These are phyloP conservation scores for Brassica juncea DNA, from an alignment of 345 rosid genomes.

Conservation along the genomic window DNA sequence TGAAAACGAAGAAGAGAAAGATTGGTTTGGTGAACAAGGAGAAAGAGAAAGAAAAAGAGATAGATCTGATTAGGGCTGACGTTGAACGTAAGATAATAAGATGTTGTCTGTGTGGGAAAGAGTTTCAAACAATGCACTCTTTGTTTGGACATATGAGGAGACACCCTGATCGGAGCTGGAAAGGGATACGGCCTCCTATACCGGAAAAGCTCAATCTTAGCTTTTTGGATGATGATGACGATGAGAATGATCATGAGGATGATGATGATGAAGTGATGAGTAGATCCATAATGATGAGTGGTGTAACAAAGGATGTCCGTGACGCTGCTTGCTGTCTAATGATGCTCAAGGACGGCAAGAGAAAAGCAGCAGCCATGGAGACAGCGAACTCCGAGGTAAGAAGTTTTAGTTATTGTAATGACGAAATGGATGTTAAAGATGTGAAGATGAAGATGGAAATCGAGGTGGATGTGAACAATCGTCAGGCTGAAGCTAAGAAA, in stretches of 20 bases:
- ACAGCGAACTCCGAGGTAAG: constrained; percentile 21
- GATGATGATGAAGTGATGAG: constrained; percentile 25
- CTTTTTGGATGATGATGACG: constrained; percentile 6
- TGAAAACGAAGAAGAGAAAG: constrained; percentile 26
- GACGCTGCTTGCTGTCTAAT: constrained; percentile 31
- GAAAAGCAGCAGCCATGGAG: not conserved
- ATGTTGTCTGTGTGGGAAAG: constrained; percentile 48
- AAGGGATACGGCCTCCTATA: constrained; percentile 56
- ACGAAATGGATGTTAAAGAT: constrained; percentile 7
- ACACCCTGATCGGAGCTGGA: constrained; percentile 72
- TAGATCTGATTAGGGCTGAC: constrained; percentile 37
- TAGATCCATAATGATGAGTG: constrained; percentile 16
- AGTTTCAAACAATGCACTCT: constrained; percentile 46
- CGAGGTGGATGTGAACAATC: not conserved
- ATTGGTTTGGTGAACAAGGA: constrained; percentile 12
- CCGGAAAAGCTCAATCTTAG: not conserved
- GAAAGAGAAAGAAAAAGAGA: constrained; percentile 28
- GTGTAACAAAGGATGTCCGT: constrained; percentile 21
- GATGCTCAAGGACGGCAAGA: constrained; percentile 3
- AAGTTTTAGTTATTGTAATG: constrained; percentile 20
- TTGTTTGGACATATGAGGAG: constrained; percentile 87
- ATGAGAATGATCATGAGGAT: not conserved
- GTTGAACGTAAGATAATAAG: constrained; percentile 31
- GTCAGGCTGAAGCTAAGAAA: constrained; percentile 21
- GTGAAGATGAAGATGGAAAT: constrained; percentile 27